These are phyloP conservation scores for Whalleya microplaca DNA, from an alignment of 2,329 filamentous ascomycete species.

Conservation along the genomic window DNA sequence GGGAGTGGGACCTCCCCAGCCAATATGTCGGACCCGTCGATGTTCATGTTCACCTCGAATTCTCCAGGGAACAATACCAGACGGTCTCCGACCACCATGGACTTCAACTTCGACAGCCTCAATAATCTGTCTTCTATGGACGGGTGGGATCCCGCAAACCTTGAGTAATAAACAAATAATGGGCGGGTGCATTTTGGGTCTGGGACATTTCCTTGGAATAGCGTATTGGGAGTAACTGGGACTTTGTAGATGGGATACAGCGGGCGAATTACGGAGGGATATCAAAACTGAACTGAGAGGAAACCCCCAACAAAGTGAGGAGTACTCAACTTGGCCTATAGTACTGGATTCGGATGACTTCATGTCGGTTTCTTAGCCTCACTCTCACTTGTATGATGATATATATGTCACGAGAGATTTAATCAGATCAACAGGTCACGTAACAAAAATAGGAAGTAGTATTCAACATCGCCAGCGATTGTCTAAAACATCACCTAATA, in stretches of 20 bases:
- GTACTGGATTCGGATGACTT: neutral
- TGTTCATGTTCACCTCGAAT: conserved; percentile 37
- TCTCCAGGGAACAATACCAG: conserved; percentile 13
- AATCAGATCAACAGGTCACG: neutral
- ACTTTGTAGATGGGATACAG: neutral
- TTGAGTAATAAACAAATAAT: conserved; percentile 23
- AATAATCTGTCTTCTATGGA: conserved; percentile 34
- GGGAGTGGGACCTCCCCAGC: conserved; percentile 29
- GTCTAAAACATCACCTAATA: too few relatives aligned
- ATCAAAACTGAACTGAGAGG: neutral
- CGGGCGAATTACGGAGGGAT: neutral
- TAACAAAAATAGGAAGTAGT: neutral
- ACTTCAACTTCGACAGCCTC: conserved; percentile 35
- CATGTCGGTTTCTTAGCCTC: neutral
- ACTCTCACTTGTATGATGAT: neutral
- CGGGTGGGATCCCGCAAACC: conserved; percentile 34
- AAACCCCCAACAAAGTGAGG: neutral
- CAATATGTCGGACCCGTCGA: conserved; percentile 37
- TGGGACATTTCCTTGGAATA: neutral
- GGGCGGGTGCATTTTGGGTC: neutral
- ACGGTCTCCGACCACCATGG: conserved; percentile 26
- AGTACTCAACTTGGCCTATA: too few relatives aligned
- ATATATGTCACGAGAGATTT: neutral
- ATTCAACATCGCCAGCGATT: too few relatives aligned
- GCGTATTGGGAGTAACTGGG: neutral